Conservation (phyloP, 805 yeast species). For the Spathaspora gorwiae region DNA sequence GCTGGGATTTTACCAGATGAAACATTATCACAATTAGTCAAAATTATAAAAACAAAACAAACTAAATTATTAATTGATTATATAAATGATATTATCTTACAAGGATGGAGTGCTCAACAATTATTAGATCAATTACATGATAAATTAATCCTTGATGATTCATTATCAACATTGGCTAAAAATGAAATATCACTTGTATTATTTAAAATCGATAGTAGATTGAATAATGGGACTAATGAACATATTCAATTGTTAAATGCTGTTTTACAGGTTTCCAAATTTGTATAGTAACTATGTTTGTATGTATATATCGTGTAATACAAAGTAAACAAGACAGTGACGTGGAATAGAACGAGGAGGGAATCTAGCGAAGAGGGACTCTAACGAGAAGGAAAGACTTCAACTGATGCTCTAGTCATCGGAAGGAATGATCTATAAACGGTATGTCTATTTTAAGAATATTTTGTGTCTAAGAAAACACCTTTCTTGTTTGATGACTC, state of each 20-base stretch:
- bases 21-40: slow-evolving; percentile 39
- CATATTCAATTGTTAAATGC: slow-evolving; percentile 75
- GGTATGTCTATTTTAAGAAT: too few relatives aligned
- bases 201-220: slow-evolving; percentile 69
- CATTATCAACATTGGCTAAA: slow-evolving; percentile 50
- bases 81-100: slow-evolving; percentile 51
- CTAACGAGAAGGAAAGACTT: too few relatives aligned
- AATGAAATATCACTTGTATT: slow-evolving; percentile 59
- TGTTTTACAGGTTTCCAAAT: slow-evolving; percentile 26
- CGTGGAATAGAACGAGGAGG: background rate
- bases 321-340: background rate
- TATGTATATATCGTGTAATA: background rate
- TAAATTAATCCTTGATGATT: slow-evolving; percentile 51
- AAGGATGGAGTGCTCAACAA: slow-evolving; percentile 80
- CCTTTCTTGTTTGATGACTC: too few relatives aligned
- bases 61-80: slow-evolving; percentile 28
- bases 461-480: too few relatives aligned
- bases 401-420: too few relatives aligned
- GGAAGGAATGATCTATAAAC: too few relatives aligned
- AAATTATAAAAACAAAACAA: slow-evolving; percentile 22
- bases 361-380: background rate
- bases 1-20: slow-evolving; percentile 68
- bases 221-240: slow-evolving; percentile 86
- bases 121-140: slow-evolving; percentile 71
- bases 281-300: background rate